Evolutionary conservation across 805 yeast genomes (phyloP).

Genomic region (Hanseniaspora valbyensis): DNA sequence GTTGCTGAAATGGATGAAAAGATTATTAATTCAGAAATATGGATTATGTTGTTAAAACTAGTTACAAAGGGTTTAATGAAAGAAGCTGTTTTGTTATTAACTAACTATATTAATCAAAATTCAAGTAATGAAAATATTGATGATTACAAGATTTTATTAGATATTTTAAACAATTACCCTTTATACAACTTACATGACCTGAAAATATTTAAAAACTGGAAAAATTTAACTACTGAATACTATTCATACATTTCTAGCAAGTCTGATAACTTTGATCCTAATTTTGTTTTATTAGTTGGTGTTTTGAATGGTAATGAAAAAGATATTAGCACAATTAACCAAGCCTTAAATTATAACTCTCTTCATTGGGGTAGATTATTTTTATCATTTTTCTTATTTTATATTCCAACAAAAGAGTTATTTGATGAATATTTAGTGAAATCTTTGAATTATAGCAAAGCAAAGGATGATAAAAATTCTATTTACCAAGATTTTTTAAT

Average conservation of each 20-base stretch:
- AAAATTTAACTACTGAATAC: neutral
- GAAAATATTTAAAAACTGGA: slow-evolving; percentile 5
- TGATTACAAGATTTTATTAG: slow-evolving; percentile 4
- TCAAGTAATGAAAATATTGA: neutral
- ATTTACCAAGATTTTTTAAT: slow-evolving; percentile 6
- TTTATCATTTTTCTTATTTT: slow-evolving; percentile 38
- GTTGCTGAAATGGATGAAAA: neutral
- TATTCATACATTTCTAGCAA: neutral
- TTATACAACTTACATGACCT: neutral
- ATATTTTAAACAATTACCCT: slow-evolving; percentile 4
- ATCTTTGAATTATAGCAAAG: slow-evolving; percentile 24
- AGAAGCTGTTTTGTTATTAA: neutral
- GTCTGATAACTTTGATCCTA: neutral
- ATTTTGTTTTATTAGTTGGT: neutral
- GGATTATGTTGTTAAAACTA: neutral
- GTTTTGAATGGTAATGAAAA: slow-evolving; percentile 10
- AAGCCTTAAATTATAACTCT: neutral
- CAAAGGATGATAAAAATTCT: neutral
- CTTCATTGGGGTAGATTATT: slow-evolving; percentile 7
- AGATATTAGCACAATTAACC: neutral
- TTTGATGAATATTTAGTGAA: slow-evolving; percentile 34
- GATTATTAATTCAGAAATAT: neutral
- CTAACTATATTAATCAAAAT: neutral
- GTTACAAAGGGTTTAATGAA: neutral
- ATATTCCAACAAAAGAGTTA: slow-evolving; percentile 43